A percentile compares a stretch with the other conserved stretches of the same genome.
These are phyloP conservation scores for Candida vaughaniae DNA, from an alignment of 805 yeast genomes.

Conservation along the genomic window DNA sequence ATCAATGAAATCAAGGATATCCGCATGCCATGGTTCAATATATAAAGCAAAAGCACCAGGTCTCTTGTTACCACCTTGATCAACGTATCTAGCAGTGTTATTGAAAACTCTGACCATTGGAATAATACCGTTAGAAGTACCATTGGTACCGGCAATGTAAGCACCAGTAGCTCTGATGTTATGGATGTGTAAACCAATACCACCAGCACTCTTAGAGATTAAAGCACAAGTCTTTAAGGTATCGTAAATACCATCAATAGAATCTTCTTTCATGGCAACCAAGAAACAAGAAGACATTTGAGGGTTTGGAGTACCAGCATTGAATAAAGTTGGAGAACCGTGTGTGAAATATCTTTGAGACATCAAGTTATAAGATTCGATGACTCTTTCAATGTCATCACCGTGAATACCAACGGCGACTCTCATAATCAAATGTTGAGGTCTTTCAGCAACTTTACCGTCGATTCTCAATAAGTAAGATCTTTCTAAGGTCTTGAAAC, in stretches of 20 bases:
- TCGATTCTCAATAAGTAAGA: conserved; percentile 54
- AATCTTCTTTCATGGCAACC: conserved; percentile 62
- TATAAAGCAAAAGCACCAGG: conserved; percentile 65
- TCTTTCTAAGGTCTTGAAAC: conserved; percentile 61
- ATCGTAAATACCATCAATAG: conserved; percentile 62
- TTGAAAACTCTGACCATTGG: conserved; percentile 65
- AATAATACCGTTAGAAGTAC: conserved; percentile 60
- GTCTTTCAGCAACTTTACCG: conserved; percentile 60
- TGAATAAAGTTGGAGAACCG: conserved; percentile 62
- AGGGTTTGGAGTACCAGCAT: conserved; percentile 60
- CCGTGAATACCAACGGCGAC: conserved; percentile 63
- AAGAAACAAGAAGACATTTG: conserved; percentile 65
- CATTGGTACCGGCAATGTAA: conserved; percentile 61
- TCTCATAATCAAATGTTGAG: conserved; percentile 62
- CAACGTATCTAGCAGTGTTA: conserved; percentile 63
- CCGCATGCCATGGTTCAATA: conserved; percentile 65
- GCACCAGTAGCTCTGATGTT: conserved; percentile 60
- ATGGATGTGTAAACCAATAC: conserved; percentile 62
- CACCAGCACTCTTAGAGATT: conserved; percentile 63
- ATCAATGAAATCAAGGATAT: conserved; percentile 57
- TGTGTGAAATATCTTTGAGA: conserved; percentile 59
- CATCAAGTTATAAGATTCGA: conserved; percentile 60
- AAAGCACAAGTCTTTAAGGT: conserved; percentile 61
- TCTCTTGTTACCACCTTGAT: conserved; percentile 65
- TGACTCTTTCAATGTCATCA: conserved; percentile 48